Conservation (phyloP, 2,329 filamentous ascomycete genomes). For the Aquanectria penicillioides region DNA sequence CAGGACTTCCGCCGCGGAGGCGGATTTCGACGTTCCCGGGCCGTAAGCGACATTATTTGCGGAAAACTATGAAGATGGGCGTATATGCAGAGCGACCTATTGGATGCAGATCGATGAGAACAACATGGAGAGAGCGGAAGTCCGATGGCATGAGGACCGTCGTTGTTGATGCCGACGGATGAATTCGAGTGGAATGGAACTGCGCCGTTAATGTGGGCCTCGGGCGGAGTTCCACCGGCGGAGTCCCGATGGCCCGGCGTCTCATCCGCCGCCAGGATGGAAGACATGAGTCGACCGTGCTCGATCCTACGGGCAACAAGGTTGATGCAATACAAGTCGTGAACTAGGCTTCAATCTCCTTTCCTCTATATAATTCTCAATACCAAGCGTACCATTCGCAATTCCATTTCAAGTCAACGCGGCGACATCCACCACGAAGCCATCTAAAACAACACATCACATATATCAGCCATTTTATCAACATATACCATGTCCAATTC, state of each 20-base stretch:
- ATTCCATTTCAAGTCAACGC: background rate
- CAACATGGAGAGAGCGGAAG: background rate
- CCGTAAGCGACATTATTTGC: slow-evolving; percentile 42
- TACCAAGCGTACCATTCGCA: no score
- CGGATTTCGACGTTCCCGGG: slow-evolving; percentile 54
- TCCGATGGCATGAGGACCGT: background rate
- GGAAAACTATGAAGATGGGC: background rate
- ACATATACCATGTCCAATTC: slow-evolving; percentile 45
- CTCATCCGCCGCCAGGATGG: slow-evolving; percentile 2
- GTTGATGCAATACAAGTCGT: no score
- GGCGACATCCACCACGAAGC: background rate
- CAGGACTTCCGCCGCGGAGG: slow-evolving; percentile 66
- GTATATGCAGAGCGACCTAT: background rate
- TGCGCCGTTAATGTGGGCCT: slow-evolving; percentile 32
- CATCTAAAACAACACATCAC: background rate
- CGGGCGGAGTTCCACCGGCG: slow-evolving; percentile 43
- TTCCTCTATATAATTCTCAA: no score
- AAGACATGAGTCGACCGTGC: slow-evolving; percentile 21
- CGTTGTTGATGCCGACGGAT: background rate
- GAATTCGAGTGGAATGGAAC: slow-evolving; percentile 7
- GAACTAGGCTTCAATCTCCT: no score
- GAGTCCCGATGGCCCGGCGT: slow-evolving; percentile 4
- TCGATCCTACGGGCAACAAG: background rate
- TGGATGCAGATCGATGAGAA: background rate
- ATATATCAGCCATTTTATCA: slow-evolving; percentile 23